A percentile compares a stretch with the other conserved stretches of the same genome.
These are phyloP conservation scores for Babesia ovata DNA, from an alignment of 169 alveolate species.

Conservation along the genomic window DNA sequence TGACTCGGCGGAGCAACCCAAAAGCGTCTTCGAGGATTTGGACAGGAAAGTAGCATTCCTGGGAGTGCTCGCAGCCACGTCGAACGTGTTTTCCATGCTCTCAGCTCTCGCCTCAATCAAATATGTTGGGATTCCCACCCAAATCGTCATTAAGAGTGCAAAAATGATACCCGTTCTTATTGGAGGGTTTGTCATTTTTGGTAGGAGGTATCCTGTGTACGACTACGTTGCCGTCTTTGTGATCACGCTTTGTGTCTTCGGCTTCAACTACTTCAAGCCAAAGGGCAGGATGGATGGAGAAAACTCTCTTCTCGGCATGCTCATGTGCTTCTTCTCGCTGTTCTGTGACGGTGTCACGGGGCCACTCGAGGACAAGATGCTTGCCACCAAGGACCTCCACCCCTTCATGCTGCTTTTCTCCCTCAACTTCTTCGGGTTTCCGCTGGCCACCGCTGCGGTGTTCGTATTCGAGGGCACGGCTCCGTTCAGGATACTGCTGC, in stretches of 20 bases:
- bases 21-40: conserved; percentile 36
- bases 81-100: conserved; percentile 81
- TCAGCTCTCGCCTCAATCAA: conserved; percentile 83
- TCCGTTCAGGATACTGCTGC: conserved; percentile 71
- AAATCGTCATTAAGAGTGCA: conserved; percentile 87
- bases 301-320: conserved; percentile 81
- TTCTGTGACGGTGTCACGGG: conserved; percentile 90
- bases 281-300: conserved; percentile 60
- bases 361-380: conserved; percentile 87
- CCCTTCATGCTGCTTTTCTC: conserved; percentile 84
- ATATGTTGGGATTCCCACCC: conserved; percentile 88
- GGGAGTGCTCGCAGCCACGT: conserved; percentile 75
- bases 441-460: conserved; percentile 69
- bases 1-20: background rate
- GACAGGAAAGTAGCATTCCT: conserved; percentile 32
- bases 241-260: conserved; percentile 81
- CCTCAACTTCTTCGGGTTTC: conserved; percentile 80
- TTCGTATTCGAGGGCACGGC: conserved; percentile 79
- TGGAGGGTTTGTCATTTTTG: conserved; percentile 84
- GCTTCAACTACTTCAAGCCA: conserved; percentile 79
- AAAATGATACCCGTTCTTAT: conserved; percentile 90
- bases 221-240: conserved; percentile 84
- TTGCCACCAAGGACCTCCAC: conserved; percentile 75
- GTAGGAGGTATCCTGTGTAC: conserved; percentile 86
- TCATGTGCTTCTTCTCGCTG: conserved; percentile 79